Evolutionary conservation across 345 rosid genomes (phyloP), one percentile per base, ranked within the genome.

Genomic region (Combretum micranthum): DNA sequence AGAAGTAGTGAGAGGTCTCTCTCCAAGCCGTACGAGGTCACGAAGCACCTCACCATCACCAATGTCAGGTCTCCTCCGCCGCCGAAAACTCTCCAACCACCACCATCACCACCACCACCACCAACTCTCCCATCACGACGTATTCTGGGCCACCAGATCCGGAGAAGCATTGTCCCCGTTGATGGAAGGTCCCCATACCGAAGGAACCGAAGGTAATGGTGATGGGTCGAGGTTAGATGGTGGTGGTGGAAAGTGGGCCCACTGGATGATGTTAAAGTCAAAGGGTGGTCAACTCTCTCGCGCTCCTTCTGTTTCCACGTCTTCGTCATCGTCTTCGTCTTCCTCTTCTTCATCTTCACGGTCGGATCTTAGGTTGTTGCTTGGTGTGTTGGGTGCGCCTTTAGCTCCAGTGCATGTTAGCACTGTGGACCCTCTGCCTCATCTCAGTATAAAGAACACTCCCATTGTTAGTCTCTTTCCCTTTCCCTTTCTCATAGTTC

Each of bases 331-430:
- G 10, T 32, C 39, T 32, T 32, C 39, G 53, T 63, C 66, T 1
- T 63, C 66, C 17, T 62, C 66, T 45, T 54, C 66, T 25, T 45
- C 66, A 52, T 2, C 66, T 12, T 21, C 66, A 15, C 71, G 79
- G 69, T 77, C 95, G 60, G 95, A 91, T 84, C 90, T 91, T 71
- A 88, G 95, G 69, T 47, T 91, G 47, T 74, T 85, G 59, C 82
- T 91, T 1, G 92, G 98, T 0, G 98, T 91, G 12, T 57, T 91
- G 69, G 98, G 96, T 58, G 96, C 98, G 42, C 96, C 98, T 44
- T 79, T 91, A 3, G 90, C 96, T 20, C 98, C 96, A 1, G 85
- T 91, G 53, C 83, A 88, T 47, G 90, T 83, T 60, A 75, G 73
- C 85, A 48, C 78, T 4, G 59, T 73, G 0, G 72, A 77, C 47